These are phyloP conservation scores for Tremella fuciformis DNA, from an alignment of 768 basidiomycete species.

Conservation along the genomic window DNA sequence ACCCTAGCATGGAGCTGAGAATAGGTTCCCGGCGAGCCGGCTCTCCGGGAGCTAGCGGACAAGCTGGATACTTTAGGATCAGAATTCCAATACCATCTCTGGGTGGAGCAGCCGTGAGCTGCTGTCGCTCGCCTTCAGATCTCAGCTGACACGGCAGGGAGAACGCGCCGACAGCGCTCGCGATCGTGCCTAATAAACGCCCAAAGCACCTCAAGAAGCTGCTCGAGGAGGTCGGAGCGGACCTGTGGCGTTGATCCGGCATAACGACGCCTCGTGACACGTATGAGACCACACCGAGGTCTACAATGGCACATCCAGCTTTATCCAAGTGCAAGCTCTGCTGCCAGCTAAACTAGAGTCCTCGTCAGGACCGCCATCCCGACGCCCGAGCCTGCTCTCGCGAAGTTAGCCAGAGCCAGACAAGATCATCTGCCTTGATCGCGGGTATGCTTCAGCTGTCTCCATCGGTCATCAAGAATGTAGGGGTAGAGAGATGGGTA, in stretches of 20 bases:
- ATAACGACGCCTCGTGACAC: no score
- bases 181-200: conserved; percentile 49
- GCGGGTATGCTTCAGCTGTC: no score
- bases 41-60: conserved; percentile 17
- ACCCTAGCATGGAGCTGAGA: neutral
- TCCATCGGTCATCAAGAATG: no score
- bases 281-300: no score
- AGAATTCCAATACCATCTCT: conserved; percentile 44
- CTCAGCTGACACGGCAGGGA: conserved; percentile 33
- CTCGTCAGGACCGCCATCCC: no score
- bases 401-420: no score
- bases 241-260: conserved; percentile 36
- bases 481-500: no score
- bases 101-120: conserved; percentile 52
- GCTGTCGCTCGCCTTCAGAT: neutral
- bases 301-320: no score
- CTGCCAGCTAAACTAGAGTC: no score
- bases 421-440: no score
- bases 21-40: conserved; percentile 31
- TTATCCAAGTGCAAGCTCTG: no score
- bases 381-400: no score
- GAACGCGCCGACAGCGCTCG: conserved; percentile 49
- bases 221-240: conserved; percentile 35
- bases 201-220: conserved; percentile 46
- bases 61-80: conserved; percentile 29